Evolutionary conservation across 2,329 filamentous ascomycete species (phyloP), one percentile per base, ranked within the genome.

Genomic region (Davidsoniella virescens): DNA sequence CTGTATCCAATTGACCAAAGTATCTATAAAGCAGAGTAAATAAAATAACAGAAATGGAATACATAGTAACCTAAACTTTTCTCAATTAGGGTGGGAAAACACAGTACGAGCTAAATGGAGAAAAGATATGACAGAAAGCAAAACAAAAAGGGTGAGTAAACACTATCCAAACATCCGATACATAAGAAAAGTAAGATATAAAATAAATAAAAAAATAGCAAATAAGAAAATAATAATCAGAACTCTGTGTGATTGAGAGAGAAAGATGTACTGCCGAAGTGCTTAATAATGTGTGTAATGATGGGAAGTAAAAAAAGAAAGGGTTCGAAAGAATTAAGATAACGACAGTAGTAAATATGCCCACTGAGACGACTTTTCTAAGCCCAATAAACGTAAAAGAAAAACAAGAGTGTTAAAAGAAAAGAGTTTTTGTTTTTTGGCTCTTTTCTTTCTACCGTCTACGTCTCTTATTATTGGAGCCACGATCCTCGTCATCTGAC

Each of bases 401-500:
- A 33, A 38, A 38, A 23, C 23, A 47, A 33, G 29, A 45, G 5
- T 23, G 43, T 45, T 10, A 33, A 18, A 12, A 20, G 45, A 36
- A 47, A 23, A 44, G 12, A 23, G 38, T 12, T 43, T 42, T 42
- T 49, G 36, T 20, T 43, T 25, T 12, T 23, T n/a, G 6, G 3
- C 52, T 61, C 58, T 66, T 53, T 61, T 61, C 60, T 63, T 64
- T 52, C 61, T 52, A 54, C 45, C 52, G 49, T 52, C 52, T 52
- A 5, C 52, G 52, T 48, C 44, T 53, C 76, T 78, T 87, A 79
- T 74, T 82, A 12, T 33, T 33, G 70, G 57, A 70, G 70, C 69
- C 76, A 47, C 83, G 63, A 56, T 87, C 84, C 57, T 94, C 87
- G 0, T 62, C 60, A 0, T 64, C 62, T 53, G 86, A 87, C 50